Base-by-base conservation (phyloP, 441 rosid species). In the Populus hybrid region DNA sequence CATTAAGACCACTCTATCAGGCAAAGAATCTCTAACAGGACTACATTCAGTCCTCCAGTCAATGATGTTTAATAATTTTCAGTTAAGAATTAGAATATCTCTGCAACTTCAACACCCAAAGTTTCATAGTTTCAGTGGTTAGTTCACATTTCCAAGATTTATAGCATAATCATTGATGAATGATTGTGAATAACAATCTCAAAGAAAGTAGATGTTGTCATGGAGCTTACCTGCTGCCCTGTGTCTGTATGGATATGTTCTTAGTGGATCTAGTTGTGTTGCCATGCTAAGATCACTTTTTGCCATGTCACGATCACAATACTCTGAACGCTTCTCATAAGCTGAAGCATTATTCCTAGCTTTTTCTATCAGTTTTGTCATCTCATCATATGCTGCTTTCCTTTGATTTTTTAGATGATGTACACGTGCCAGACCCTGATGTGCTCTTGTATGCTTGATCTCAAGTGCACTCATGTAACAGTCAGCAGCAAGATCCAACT, bases 361-460 rank as follows among this genome's bases (percentile, higher is more conserved):
- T 82, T 94, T 93, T 84, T 89, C 94, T 83, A 96, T 94, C 69
- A 96, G 79, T 85, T 92, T 94, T 71, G 99, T 95, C 99, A 97
- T 95, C 87, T 97, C 98, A 77, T 93, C 97, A 68, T 91, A 93
- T 32, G 98, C 98, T 75, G 93, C 89, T 88, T 93, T 92, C 11
- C 92, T 86, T 69, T 93, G 93, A 81, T 90, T 90, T 83, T 91
- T 95, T 10, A 92, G 88, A 84, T 93, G 94, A 78, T 90, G 92
- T 50, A 97, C 98, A 63, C 98, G 91, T 67, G 99, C 99, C 40
- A 97, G 90, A 63, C 98, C 98, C 77, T 97, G 98, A 84, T 95
- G 99, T 57, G 99, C 99, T 81, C 98, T 81, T 11, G 99, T 93
- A 84, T 97, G 99, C 84, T 95, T 97, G 77, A 95, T 94, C 84